Conservation (phyloP, 2,329 filamentous ascomycete species). For the Talaromyces sp. region DNA sequence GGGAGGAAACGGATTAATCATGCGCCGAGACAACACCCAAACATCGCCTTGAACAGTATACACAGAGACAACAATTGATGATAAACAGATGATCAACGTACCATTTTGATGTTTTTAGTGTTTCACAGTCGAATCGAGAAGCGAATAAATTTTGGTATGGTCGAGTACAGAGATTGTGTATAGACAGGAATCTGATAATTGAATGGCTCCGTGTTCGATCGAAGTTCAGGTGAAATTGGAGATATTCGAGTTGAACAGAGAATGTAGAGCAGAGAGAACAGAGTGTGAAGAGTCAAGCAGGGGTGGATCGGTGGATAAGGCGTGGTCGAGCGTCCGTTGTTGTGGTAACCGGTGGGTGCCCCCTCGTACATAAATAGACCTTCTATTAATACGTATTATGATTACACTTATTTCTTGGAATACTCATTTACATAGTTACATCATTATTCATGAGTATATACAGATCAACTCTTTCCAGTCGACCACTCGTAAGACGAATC, state of each 20-base stretch:
- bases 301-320: conserved; percentile 15
- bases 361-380: not conserved
- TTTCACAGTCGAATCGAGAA: not conserved
- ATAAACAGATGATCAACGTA: not conserved
- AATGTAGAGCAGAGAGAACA: not conserved
- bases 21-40: conserved; percentile 10
- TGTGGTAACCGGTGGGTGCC: conserved; percentile 16
- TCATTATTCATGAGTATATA: not conserved
- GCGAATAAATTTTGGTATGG: not conserved
- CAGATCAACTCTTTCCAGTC: not conserved
- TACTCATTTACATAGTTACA: not conserved
- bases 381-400: too few relatives aligned
- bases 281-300: conserved; percentile 7
- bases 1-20: conserved; percentile 12
- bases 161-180: not conserved
- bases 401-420: not conserved
- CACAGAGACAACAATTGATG: not conserved
- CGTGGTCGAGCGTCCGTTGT: conserved; percentile 12
- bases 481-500: not conserved
- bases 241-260: not conserved
- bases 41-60: not conserved
- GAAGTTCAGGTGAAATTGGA: not conserved
- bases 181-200: not conserved
- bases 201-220: not conserved
- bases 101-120: not conserved